A percentile compares a stretch with the other conserved stretches of the same genome.
These are phyloP conservation scores for Taphrina pruni DNA, from an alignment of 1,139 yeast species.

Conservation along the genomic window DNA sequence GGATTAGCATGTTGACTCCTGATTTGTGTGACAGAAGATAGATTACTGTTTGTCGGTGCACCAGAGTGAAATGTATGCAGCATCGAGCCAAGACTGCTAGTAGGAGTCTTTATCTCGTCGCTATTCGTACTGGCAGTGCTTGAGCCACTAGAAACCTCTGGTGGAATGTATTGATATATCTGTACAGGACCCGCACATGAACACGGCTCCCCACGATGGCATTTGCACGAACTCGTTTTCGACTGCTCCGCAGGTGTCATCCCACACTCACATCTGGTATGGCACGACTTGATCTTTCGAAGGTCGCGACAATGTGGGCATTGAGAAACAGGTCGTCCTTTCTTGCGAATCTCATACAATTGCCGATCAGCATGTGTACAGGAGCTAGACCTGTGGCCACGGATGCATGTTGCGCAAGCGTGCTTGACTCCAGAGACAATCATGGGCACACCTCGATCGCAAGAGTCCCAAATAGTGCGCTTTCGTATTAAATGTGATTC, in stretches of 20 bases:
- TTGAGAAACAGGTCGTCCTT: slow-evolving; percentile 73
- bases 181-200: slow-evolving; percentile 38
- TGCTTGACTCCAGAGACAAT: slow-evolving; percentile 37
- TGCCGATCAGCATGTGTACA: slow-evolving; percentile 84
- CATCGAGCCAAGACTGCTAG: slow-evolving; percentile 7
- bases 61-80: slow-evolving; percentile 21
- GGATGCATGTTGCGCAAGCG: slow-evolving; percentile 41
- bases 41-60: not conserved
- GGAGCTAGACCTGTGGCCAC: slow-evolving; percentile 74
- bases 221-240: slow-evolving; percentile 13
- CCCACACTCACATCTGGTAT: slow-evolving; percentile 77
- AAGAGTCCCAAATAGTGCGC: too few species aligned
- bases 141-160: not conserved
- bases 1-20: slow-evolving; percentile 20
- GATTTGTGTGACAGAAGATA: slow-evolving; percentile 4
- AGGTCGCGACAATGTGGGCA: slow-evolving; percentile 45
- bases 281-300: slow-evolving; percentile 49
- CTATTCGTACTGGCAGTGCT: slow-evolving; percentile 17
- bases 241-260: slow-evolving; percentile 36
- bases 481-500: too few species aligned
- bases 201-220: slow-evolving; percentile 36
- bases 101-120: slow-evolving; percentile 20
- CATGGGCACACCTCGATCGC: slow-evolving; percentile 5
- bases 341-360: slow-evolving; percentile 79
- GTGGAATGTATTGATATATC: slow-evolving; percentile 33